These are phyloP conservation scores for Knufia petricola DNA, from an alignment of 2,329 filamentous ascomycete genomes.

Conservation along the genomic window DNA sequence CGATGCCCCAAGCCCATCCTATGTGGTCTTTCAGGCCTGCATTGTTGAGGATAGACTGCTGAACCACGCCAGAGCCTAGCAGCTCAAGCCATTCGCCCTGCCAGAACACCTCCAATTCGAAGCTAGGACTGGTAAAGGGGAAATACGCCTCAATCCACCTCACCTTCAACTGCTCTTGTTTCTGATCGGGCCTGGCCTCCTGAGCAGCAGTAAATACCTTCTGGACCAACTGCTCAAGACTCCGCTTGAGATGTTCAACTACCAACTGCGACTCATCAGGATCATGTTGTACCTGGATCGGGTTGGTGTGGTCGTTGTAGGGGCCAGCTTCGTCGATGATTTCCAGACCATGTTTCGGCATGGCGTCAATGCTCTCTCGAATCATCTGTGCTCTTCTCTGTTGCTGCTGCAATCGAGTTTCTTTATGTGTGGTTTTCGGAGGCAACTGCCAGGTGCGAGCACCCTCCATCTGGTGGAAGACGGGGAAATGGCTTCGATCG, in stretches of 20 bases:
- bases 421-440: constrained; percentile 13
- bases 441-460: constrained; percentile 73
- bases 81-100: constrained; percentile 93
- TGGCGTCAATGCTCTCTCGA: constrained; percentile 56
- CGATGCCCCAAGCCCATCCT: constrained; percentile 93
- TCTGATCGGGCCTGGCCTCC: constrained; percentile 47
- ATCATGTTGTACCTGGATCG: constrained; percentile 65
- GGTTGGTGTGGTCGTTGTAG: constrained; percentile 68
- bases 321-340: constrained; percentile 41
- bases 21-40: constrained; percentile 65
- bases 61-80: constrained; percentile 81
- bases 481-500: constrained; percentile 87
- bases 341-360: constrained; percentile 42
- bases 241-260: constrained; percentile 75
- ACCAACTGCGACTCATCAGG: constrained; percentile 72
- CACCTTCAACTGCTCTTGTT: constrained; percentile 66
- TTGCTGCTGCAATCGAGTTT: constrained; percentile 5
- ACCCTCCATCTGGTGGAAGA: constrained; percentile 98
- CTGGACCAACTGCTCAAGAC: constrained; percentile 79
- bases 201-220: constrained; percentile 76
- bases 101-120: constrained; percentile 94
- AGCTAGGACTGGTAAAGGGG: constrained; percentile 89
- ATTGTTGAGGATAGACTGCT: constrained; percentile 69
- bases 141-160: constrained; percentile 97
- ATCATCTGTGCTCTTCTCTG: constrained; percentile 49